phyloP scores from a whole-genome alignment of 371 early-diverging fungal genomes.

The Lichtheimia ornata region DNA sequence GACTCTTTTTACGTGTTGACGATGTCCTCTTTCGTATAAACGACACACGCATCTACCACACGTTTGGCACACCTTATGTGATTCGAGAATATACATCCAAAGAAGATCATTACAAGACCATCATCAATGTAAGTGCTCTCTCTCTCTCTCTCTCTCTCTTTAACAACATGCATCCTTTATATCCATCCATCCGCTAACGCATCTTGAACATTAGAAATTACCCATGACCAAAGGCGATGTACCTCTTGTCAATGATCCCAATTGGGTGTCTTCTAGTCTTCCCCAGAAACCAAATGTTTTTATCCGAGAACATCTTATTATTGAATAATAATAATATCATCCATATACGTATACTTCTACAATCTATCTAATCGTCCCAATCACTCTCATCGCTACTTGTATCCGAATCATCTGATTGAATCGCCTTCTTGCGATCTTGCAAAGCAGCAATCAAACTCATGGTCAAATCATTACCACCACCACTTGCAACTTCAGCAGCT shows the following conservation, averaged over 20 bases:
- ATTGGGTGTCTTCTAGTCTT: constrained; percentile 70
- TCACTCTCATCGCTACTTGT: constrained; percentile 20
- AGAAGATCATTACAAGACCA: constrained; percentile 62
- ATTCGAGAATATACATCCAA: constrained; percentile 75
- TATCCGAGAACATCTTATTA: neutral
- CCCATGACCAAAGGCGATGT: constrained; percentile 58
- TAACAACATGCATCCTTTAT: neutral
- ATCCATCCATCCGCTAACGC: neutral
- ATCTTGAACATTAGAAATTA: constrained; percentile 4
- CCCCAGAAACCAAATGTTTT: constrained; percentile 18
- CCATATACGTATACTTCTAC: neutral
- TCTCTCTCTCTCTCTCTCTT: too few relatives aligned
- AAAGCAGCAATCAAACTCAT: constrained; percentile 24
- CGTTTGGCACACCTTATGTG: constrained; percentile 68
- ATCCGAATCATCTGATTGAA: constrained; percentile 21
- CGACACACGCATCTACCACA: constrained; percentile 89
- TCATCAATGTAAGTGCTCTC: constrained; percentile 48
- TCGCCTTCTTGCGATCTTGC: constrained; percentile 21
- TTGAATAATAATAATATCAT: neutral
- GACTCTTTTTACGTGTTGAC: constrained; percentile 93
- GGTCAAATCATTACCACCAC: constrained; percentile 22
- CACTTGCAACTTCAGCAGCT: constrained; percentile 12
- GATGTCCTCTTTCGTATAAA: constrained; percentile 85
- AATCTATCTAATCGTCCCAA: constrained; percentile 22
- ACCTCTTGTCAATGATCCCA: constrained; percentile 70